These are phyloP conservation scores for Quercus phellos DNA, from an alignment of 331 rosid species.

Conservation along the genomic window DNA sequence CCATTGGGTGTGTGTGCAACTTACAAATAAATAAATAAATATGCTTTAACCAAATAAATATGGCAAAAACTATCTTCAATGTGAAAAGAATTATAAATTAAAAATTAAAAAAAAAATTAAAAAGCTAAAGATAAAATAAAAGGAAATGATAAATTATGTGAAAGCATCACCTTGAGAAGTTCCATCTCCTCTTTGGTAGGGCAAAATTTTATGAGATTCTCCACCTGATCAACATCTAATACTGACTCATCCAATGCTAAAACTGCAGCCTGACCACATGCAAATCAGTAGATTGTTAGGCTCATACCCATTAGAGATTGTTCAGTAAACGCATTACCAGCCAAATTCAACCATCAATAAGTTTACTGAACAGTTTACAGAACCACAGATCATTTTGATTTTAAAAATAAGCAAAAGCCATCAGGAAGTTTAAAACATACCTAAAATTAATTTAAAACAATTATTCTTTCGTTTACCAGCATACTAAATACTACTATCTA, in stretches of 20 bases:
- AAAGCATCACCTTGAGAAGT: conserved; percentile 76
- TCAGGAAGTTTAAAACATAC: too few relatives aligned
- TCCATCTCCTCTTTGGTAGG: conserved; percentile 99
- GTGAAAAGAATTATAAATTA: conserved; percentile 12
- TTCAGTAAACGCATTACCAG: not conserved
- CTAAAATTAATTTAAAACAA: not conserved
- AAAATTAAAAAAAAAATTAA: too few relatives aligned
- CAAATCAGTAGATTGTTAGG: conserved; percentile 22
- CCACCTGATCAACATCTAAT: conserved; percentile 95
- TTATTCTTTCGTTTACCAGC: not conserved
- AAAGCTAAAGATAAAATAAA: conserved; percentile 8
- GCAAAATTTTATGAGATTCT: conserved; percentile 92
- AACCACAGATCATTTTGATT: too few relatives aligned
- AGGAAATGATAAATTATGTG: conserved; percentile 14
- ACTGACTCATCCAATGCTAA: conserved; percentile 88
- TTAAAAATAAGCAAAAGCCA: too few relatives aligned
- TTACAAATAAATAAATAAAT: too few relatives aligned
- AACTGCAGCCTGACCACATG: conserved; percentile 76
- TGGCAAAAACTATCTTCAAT: not conserved
- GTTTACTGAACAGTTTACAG: too few relatives aligned
- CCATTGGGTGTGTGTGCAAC: too few relatives aligned
- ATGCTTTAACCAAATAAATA: too few relatives aligned
- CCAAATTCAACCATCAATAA: not conserved
- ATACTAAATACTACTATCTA: not conserved
- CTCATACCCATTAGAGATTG: conserved; percentile 4